Base-by-base conservation (phyloP, 805 yeast genomes). In the Pichia phayaonensis region DNA sequence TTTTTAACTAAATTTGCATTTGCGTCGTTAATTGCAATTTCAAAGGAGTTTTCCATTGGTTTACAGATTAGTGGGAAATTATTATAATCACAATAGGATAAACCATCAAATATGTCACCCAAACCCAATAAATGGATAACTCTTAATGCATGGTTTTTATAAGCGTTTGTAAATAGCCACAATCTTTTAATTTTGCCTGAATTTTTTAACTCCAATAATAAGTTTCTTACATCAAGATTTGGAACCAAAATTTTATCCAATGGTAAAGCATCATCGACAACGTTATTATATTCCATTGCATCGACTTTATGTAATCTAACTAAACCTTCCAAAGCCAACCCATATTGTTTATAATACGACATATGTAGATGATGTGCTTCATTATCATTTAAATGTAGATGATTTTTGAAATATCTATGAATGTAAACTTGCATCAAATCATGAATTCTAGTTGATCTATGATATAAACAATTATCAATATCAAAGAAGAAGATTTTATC, bases 81-180 rank as follows among this genome's bases (percentile, higher is more conserved):
- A 45, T 80, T 72, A 63, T 94, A 94, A 69, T 94, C 95, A 69
- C 99, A 94, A 67, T 72, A 92, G 1, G 97, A 89, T 57, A 94
- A 75, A 0, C 99, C 99, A 57, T 92, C 98, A 63, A 94, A 90
- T 49, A 89, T 63, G 64, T 90, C 97, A n/a, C 92, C 97, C 27
- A 92, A 65, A 2, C 97, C 97, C 45, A 92, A 71, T 45, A 92
- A 72, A 42, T 81, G 75, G 20, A 90, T 74, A 29, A 89, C 95
- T 46, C 97, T 74, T 43, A 82, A 60, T 0, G 92, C 99, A 67
- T 92, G 99, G 61, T 81, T 89, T 63, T 84, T 83, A 70, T 92
- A 92, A 1, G 99, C 98, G 65, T 92, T 92, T 5, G 99, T 92
- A 61, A 89, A 86, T 42, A 94, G 75, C 99, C 99, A 92, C 55